Conservation (phyloP, 345 rosid species). For the Citrus medica region DNA sequence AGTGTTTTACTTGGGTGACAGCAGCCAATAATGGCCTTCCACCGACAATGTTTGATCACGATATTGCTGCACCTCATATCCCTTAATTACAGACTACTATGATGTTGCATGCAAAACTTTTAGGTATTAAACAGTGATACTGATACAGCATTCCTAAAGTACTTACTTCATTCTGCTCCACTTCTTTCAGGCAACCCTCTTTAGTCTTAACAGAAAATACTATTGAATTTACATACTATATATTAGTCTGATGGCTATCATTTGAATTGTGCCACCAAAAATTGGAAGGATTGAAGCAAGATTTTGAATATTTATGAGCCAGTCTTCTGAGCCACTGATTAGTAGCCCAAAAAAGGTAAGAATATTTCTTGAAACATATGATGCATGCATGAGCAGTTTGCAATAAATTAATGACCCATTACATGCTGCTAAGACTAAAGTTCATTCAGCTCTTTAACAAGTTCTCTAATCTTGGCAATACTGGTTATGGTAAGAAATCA, state of each 20-base stretch:
- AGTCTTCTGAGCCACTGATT: background rate
- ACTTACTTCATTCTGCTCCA: background rate
- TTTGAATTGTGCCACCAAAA: background rate
- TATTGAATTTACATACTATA: background rate
- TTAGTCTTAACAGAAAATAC: background rate
- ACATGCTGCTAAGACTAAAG: background rate
- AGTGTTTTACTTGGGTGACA: background rate
- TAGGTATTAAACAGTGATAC: background rate
- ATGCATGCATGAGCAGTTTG: background rate
- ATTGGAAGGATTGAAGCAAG: background rate
- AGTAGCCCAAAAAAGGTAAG: background rate
- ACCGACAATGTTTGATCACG: background rate
- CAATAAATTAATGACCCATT: background rate
- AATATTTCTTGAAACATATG: background rate
- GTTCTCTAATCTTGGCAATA: background rate
- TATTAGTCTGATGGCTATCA: background rate
- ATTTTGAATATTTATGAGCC: background rate
- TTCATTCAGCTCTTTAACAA: slow-evolving; percentile 2
- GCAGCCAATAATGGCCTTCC: background rate
- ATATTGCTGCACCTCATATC: background rate
- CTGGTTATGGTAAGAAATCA: background rate
- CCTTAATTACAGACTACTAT: background rate
- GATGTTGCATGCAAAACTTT: background rate
- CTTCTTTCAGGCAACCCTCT: background rate
- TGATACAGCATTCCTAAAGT: background rate